Base-by-base conservation (phyloP, 768 basidiomycete genomes). In the Boletales sp. region DNA sequence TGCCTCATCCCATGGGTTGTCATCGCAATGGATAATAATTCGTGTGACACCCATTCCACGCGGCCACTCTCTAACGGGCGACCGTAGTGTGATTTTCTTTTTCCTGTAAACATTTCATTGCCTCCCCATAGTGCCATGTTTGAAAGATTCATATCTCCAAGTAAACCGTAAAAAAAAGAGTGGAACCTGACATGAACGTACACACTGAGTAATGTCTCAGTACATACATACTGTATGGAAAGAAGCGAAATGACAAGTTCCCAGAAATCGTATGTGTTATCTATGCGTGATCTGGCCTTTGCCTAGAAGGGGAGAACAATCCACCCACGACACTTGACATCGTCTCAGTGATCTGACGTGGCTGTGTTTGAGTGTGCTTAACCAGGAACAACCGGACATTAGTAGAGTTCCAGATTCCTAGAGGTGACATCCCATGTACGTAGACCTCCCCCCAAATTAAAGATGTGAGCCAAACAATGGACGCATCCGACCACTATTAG, bases 391-490 rank as follows among this genome's bases (percentile, higher is more conserved):
- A 68, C 37, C 89, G 83, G 28, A 96, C 91, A 43, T 83, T 86
- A 13, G 94, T 96, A 17, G 83, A 80, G 57, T 90, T 90, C 93
- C 94, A 97, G 38, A 94, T 82, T 12, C 89, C 90, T 19, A 93
- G 73, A 2, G 88, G 87, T 2, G 85, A 81, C 82, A 94, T 88
- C 6, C 86, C 88, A 41, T 87, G 85, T 18, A 96, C 87, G 63
- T 94, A 99, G 17, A 95, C 81, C 64, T 94, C 91, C 36, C 96
- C 94, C 94, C 95, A 99, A 18, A 94, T 84, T 46, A 97, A 71
- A 1, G 90, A 93, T 5, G 93, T 90, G 34, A 95, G 76, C 95
- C 96, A 97, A 15, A 94, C 79, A 51, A 88, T 75, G 3, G 92
- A 94, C 2, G 90, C 86, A 57, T 94, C 89, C 12, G 93, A 89